Conservation (phyloP, 345 rosid species). For the Erodium maritimum region DNA sequence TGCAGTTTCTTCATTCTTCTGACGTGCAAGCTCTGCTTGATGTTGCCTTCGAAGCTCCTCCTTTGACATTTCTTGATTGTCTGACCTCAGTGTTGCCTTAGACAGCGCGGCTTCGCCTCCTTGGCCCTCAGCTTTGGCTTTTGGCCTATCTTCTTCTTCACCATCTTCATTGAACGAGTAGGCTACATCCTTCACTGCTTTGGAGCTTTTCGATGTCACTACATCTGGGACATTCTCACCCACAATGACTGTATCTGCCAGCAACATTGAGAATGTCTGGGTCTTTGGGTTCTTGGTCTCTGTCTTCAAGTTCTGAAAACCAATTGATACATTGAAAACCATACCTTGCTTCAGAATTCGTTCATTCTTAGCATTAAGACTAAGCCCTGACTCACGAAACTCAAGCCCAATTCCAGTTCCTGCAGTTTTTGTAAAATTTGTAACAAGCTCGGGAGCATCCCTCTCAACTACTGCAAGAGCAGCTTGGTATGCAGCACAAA, state of each 20-base stretch:
- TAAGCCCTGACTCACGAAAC: slow-evolving; percentile 80
- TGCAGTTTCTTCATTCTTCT: slow-evolving; percentile 95
- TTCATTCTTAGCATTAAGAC: slow-evolving; percentile 70
- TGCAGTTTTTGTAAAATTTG: slow-evolving; percentile 75
- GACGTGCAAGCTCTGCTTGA: slow-evolving; percentile 94
- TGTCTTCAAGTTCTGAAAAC: slow-evolving; percentile 75
- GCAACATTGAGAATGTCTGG: slow-evolving; percentile 50
- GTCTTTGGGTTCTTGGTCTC: slow-evolving; percentile 49
- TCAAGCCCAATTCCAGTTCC: slow-evolving; percentile 99
- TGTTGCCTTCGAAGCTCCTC: slow-evolving; percentile 96
- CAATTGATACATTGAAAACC: slow-evolving; percentile 82
- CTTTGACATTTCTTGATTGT: slow-evolving; percentile 77
- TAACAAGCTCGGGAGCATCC: slow-evolving; percentile 64
- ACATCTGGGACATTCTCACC: slow-evolving; percentile 48
- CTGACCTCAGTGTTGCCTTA: slow-evolving; percentile 87
- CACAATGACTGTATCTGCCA: slow-evolving; percentile 83
- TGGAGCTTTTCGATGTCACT: slow-evolving; percentile 55
- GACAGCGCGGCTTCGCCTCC: slow-evolving; percentile 30
- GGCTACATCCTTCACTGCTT: slow-evolving; percentile 75
- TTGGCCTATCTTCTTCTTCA: slow-evolving; percentile 44
- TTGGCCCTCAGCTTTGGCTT: slow-evolving; percentile 25
- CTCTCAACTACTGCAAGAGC: slow-evolving; percentile 70
- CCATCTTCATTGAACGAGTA: slow-evolving; percentile 86
- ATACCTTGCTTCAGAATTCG: slow-evolving; percentile 44
- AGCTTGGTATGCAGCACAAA: slow-evolving; percentile 59